Evolutionary conservation across 2,329 filamentous ascomycete species (phyloP).

Genomic region (Phoma herbarum): DNA sequence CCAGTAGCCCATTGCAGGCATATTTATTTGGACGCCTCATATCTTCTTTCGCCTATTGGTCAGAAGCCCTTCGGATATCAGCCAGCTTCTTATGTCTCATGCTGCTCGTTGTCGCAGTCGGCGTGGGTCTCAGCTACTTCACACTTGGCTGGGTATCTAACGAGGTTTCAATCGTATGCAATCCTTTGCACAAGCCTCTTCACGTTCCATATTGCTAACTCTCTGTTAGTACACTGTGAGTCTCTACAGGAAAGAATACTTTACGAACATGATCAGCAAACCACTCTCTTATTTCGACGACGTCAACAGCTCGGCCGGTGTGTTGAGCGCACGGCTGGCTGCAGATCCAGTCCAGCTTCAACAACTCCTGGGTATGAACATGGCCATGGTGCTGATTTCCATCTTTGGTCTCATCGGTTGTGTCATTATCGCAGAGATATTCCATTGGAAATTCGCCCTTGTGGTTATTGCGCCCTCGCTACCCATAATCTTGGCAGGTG

Average conservation of each 20-base stretch:
- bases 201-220: background rate
- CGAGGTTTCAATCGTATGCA: slow-evolving; percentile 32
- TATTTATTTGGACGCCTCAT: slow-evolving; percentile 37
- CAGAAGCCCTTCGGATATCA: slow-evolving; percentile 24
- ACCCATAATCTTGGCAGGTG: slow-evolving; percentile 79
- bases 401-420: slow-evolving; percentile 78
- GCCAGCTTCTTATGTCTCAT: slow-evolving; percentile 57
- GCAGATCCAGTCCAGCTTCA: slow-evolving; percentile 39
- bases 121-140: slow-evolving; percentile 35
- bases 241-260: slow-evolving; percentile 80
- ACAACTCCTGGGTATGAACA: slow-evolving; percentile 41
- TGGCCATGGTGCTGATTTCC: slow-evolving; percentile 83
- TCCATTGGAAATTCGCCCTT: slow-evolving; percentile 86
- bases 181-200: background rate
- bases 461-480: slow-evolving; percentile 71
- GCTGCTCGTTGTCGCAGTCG: slow-evolving; percentile 31
- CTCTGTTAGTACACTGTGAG: slow-evolving; percentile 57
- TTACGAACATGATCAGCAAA: slow-evolving; percentile 86
- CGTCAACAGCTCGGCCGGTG: slow-evolving; percentile 86
- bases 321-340: slow-evolving; percentile 71
- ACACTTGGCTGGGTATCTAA: slow-evolving; percentile 38
- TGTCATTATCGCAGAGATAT: slow-evolving; percentile 70
- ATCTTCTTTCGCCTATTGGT: slow-evolving; percentile 32
- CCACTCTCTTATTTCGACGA: slow-evolving; percentile 91
- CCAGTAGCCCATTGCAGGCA: slow-evolving; percentile 33